A percentile compares a stretch with the other conserved stretches of the same genome.
These are phyloP conservation scores for Apiospora malaysiana DNA, from an alignment of 2,329 filamentous ascomycete species.

Conservation along the genomic window DNA sequence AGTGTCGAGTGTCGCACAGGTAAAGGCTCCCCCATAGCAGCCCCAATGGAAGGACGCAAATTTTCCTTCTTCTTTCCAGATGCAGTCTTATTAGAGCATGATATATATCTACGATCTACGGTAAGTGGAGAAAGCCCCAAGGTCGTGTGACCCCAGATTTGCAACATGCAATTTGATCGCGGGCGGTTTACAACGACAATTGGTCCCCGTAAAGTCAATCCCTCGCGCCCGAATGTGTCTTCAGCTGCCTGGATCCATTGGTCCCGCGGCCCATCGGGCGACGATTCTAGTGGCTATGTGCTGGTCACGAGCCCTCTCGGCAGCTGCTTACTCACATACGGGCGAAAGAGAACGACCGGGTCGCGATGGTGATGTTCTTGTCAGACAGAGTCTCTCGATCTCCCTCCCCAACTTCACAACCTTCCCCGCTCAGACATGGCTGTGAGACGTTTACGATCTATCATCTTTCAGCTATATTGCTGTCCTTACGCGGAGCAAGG, in stretches of 20 bases:
- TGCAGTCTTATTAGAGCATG: constrained; percentile 6
- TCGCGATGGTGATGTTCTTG: background rate
- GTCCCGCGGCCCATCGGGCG: background rate
- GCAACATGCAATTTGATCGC: constrained; percentile 12
- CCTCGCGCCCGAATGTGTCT: background rate
- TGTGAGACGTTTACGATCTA: constrained; percentile 8
- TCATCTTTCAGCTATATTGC: background rate
- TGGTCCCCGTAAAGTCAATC: background rate
- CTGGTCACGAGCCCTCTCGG: constrained; percentile 1
- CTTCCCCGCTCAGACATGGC: background rate
- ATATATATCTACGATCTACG: constrained; percentile 7
- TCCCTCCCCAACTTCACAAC: background rate
- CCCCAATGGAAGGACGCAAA: background rate
- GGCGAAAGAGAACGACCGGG: constrained; percentile 1
- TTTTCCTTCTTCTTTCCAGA: constrained; percentile 1
- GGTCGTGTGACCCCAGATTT: constrained; percentile 14
- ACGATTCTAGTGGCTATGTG: background rate
- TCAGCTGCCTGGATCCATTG: background rate
- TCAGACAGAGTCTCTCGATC: background rate
- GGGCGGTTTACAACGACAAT: background rate
- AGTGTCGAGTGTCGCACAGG: background rate
- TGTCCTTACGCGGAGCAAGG: background rate
- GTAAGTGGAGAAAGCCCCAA: background rate
- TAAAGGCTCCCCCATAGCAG: background rate
- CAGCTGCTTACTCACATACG: constrained; percentile 5